Evolutionary conservation across 2,329 filamentous ascomycete species (phyloP).

Genomic region (Cordyceps fumosorosea): DNA sequence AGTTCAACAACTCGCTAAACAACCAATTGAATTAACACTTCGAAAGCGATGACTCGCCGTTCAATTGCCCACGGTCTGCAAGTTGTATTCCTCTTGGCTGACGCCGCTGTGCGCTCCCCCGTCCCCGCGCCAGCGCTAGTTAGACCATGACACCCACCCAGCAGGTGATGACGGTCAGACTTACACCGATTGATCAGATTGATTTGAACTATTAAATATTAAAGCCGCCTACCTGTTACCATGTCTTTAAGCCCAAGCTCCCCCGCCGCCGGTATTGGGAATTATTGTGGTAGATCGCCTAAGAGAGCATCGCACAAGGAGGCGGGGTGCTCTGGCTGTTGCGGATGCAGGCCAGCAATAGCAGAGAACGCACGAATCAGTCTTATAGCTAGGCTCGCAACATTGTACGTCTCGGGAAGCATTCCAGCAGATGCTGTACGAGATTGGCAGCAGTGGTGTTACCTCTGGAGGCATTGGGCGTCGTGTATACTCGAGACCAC

Average conservation of each 20-base stretch:
- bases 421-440: no score
- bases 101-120: neutral
- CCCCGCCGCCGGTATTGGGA: neutral
- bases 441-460: no score
- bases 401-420: no score
- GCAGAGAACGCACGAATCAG: no score
- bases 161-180: neutral
- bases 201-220: neutral
- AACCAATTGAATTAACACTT: neutral
- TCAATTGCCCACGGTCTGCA: neutral
- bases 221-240: neutral
- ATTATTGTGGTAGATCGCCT: neutral
- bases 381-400: no score
- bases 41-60: neutral
- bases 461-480: no score
- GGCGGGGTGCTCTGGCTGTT: neutral
- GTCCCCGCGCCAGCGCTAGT: neutral
- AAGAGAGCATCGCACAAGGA: neutral
- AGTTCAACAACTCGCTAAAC: neutral
- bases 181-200: neutral
- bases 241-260: neutral
- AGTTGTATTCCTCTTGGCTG: neutral
- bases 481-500: no score
- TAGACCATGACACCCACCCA: neutral
- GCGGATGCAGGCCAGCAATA: no score